phyloP scores from a whole-genome alignment of 768 basidiomycete species.

The Pisolithus albus region DNA sequence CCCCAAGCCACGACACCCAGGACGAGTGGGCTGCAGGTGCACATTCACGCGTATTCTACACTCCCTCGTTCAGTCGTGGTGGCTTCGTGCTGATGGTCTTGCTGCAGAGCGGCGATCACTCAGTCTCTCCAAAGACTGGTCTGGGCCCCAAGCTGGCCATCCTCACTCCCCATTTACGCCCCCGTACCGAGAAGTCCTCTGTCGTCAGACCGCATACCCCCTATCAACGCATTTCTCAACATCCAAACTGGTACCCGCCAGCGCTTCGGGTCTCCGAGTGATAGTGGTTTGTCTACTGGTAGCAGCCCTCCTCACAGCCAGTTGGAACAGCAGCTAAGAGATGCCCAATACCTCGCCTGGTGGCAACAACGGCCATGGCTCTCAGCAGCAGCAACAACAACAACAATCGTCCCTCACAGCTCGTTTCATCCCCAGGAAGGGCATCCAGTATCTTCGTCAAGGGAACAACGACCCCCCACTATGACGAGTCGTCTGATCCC shows the following conservation, averaged over 20 bases:
- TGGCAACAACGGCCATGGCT: conserved; percentile 12
- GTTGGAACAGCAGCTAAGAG: conserved; percentile 41
- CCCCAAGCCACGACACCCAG: too few relatives aligned
- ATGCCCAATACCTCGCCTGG: conserved; percentile 29
- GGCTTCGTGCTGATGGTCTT: conserved; percentile 74
- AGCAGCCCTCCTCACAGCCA: conserved; percentile 41
- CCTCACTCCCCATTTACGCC: conserved; percentile 72
- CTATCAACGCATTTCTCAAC: conserved; percentile 52
- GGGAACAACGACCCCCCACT: conserved; percentile 29
- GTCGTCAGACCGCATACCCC: conserved; percentile 40
- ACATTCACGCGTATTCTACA: too few relatives aligned
- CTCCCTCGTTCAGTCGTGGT: conserved; percentile 32
- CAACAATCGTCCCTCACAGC: conserved; percentile 40
- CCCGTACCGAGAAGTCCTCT: conserved; percentile 37
- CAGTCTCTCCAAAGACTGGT: conserved; percentile 34
- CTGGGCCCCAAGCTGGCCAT: conserved; percentile 53
- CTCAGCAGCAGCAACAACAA: conserved; percentile 9
- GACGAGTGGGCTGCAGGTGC: too few relatives aligned
- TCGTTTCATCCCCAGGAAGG: conserved; percentile 59
- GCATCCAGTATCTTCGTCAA: conserved; percentile 51
- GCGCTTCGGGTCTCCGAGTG: conserved; percentile 37
- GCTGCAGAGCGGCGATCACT: conserved; percentile 62
- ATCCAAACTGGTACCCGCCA: conserved; percentile 49
- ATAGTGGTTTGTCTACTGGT: conserved; percentile 45
- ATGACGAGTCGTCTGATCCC: too few relatives aligned